phyloP scores from a whole-genome alignment of 345 rosid genomes.

The Populus pruinosa region DNA sequence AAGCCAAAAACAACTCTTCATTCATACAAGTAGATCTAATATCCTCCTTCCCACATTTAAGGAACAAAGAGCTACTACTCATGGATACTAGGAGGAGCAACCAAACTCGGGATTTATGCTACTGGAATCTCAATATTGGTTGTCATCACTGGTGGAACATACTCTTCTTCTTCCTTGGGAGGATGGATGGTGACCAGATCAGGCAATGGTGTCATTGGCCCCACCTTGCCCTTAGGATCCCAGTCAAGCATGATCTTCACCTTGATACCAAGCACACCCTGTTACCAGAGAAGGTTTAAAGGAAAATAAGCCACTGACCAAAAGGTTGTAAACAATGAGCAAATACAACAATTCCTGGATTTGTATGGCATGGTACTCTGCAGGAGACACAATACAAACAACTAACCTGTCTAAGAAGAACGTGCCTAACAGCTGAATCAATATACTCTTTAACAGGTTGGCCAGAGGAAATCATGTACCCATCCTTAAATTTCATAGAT shows the following conservation, averaged over 20 bases:
- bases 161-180: constrained; percentile 70
- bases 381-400: not conserved
- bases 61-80: not conserved
- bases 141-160: constrained; percentile 15
- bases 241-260: constrained; percentile 85
- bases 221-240: constrained; percentile 84
- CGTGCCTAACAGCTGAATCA: constrained; percentile 89
- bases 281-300: not conserved
- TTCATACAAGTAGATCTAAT: not conserved
- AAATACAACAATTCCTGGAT: not conserved
- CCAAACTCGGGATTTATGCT: constrained; percentile 15
- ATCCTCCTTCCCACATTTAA: not conserved
- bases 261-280: constrained; percentile 91
- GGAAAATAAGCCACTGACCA: not conserved
- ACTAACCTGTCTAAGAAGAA: constrained; percentile 80
- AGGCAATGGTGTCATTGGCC: constrained; percentile 72
- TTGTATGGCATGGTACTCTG: not conserved
- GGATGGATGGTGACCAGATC: constrained; percentile 75
- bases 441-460: constrained; percentile 86
- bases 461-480: constrained; percentile 94
- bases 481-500: constrained; percentile 94
- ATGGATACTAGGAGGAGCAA: not conserved
- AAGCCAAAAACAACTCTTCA: not conserved
- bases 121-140: constrained; percentile 40
- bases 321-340: not conserved